Conservation (phyloP, 225 moss, liverwort and hornwort species). For the Polytrichum commune region DNA sequence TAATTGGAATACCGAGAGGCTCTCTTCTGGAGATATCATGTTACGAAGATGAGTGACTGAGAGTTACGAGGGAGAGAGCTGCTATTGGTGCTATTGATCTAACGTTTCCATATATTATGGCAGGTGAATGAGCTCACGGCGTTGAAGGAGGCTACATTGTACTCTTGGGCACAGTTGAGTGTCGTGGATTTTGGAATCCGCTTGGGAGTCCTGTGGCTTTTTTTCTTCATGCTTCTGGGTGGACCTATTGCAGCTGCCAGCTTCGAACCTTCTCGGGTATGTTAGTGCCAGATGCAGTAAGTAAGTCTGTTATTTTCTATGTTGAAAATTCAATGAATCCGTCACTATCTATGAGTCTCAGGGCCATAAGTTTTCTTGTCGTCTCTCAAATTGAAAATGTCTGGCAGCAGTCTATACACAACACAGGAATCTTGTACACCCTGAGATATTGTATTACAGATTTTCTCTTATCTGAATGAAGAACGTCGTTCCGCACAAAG, state of each 20-base stretch:
- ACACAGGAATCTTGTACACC: neutral
- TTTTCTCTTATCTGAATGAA: neutral
- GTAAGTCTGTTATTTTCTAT: too few species aligned
- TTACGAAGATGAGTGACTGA: too few species aligned
- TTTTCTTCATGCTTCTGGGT: constrained; percentile 61
- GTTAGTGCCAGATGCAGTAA: neutral
- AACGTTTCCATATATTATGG: neutral
- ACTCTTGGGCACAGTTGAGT: constrained; percentile 62
- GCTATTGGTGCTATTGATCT: too few species aligned
- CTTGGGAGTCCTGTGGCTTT: constrained; percentile 48
- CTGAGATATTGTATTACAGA: neutral
- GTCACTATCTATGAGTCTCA: too few species aligned
- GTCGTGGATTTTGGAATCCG: constrained; percentile 47
- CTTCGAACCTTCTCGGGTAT: constrained; percentile 61
- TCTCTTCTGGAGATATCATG: too few species aligned
- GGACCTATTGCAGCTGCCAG: constrained; percentile 65
- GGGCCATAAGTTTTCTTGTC: too few species aligned
- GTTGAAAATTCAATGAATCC: too few species aligned
- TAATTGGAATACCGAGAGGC: too few species aligned
- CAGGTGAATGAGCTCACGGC: constrained; percentile 69
- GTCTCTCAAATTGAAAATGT: too few species aligned
- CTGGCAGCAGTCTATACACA: neutral
- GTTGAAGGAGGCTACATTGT: constrained; percentile 51
- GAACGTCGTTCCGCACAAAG: constrained; percentile 1
- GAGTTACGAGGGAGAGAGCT: too few species aligned